Evolutionary conservation across 1,284 basidiomycete genomes (phyloP), one percentile per base, ranked within the genome.

Genomic region (Pterula multifida): DNA sequence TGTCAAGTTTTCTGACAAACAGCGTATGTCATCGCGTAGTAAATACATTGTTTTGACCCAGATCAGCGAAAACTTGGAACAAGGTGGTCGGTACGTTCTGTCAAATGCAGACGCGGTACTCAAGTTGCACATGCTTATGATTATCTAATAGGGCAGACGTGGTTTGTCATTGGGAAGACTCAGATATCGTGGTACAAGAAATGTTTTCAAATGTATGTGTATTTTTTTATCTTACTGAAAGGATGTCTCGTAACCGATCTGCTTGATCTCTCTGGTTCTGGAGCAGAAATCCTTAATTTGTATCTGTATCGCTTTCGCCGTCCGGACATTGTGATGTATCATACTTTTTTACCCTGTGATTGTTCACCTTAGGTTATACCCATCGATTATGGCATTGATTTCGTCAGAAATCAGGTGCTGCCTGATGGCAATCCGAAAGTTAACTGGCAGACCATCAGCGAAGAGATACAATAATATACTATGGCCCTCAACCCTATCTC

Each of bases 31-130:
- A 24, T 50, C 56, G 48, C 56, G n/a, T n/a, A 89, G 85, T 61
- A 90, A 90, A 70, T 90, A 86, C 61, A 78, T 89, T 52, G 86
- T 90, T 42, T 68, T 87, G 49, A 86, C 85, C 36, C 85, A 88
- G 60, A 81, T 87, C 55, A 85, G 79, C 61, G 84, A 88, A 69
- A 89, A 89, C 59, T 66, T 77, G 52, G 83, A 83, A 3, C 86
- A 90, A 63, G 86, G 85, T 51, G 84, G 83, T 58, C 76, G 85
- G 85, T 87, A 58, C 62, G 76, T 58, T 13, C 13, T 48, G 39
- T 52, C 17, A 22, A 3, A 24, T 28, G 26, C 3, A 19, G 12
- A 22, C 46, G 50, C 21, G 22, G 26, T 23, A 13, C 36, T 47
- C 32, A 15, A 47, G 25, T 44, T 39, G 47, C 24, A 50, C 32